Percentiles rank a stretch among this genome's conserved stretches.
phyloP scores from a whole-genome alignment of 345 rosid genomes.

The Pugionium dolabratum region DNA sequence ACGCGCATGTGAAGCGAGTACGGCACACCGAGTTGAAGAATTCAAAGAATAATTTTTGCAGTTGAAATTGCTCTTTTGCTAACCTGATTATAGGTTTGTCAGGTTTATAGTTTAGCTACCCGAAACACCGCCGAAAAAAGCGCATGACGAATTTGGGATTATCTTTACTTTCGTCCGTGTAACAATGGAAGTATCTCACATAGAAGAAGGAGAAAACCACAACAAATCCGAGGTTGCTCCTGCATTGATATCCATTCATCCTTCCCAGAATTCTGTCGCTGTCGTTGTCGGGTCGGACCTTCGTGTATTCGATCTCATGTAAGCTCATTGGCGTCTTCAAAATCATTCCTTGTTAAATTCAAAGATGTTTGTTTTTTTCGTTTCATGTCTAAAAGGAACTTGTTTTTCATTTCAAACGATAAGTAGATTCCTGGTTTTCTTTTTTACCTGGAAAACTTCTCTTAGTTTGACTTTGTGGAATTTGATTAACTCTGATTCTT shows the following conservation, averaged over 20 bases:
- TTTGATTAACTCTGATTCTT: background rate
- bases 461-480: background rate
- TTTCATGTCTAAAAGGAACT: background rate
- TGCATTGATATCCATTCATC: slow-evolving; percentile 72
- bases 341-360: background rate
- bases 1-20: too few species aligned
- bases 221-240: slow-evolving; percentile 73
- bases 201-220: slow-evolving; percentile 56
- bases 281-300: slow-evolving; percentile 86
- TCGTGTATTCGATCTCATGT: slow-evolving; percentile 77
- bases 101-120: too few species aligned
- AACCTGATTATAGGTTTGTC: too few species aligned
- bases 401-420: background rate
- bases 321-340: slow-evolving; percentile 25
- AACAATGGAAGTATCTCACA: slow-evolving; percentile 52
- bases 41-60: too few species aligned
- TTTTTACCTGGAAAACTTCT: background rate
- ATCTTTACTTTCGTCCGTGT: background rate
- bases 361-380: background rate
- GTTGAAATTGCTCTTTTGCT: too few species aligned
- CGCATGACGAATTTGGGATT: too few species aligned
- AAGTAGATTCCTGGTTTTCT: background rate
- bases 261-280: slow-evolving; percentile 63
- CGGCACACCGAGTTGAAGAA: too few species aligned
- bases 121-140: too few species aligned